These are phyloP conservation scores for Penicillium ucsense DNA, from an alignment of 495 filamentous ascomycete genomes.

Conservation along the genomic window DNA sequence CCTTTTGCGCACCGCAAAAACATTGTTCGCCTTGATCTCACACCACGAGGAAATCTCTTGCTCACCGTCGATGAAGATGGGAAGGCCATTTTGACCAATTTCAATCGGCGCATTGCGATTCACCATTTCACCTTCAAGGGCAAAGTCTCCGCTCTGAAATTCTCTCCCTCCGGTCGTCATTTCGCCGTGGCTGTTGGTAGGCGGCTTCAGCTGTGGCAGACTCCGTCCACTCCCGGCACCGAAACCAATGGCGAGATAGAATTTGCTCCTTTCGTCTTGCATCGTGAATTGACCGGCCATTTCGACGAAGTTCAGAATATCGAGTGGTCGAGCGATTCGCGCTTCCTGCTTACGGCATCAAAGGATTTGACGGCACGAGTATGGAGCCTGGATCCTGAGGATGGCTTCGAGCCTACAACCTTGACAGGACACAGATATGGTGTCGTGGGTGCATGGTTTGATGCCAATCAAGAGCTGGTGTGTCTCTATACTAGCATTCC, in stretches of 20 bases:
- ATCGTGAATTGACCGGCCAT: conserved; percentile 78
- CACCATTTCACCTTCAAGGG: conserved; percentile 91
- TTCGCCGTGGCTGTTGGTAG: conserved; percentile 81
- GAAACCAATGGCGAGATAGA: conserved; percentile 74
- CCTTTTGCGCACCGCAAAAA: conserved; percentile 92
- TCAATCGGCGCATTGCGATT: conserved; percentile 71
- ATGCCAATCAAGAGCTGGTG: conserved; percentile 75
- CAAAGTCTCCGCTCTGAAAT: conserved; percentile 73
- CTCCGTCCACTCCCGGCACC: conserved; percentile 74
- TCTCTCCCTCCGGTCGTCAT: conserved; percentile 82
- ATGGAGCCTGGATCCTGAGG: conserved; percentile 84
- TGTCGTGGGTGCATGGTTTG: conserved; percentile 85
- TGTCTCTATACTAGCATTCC: conserved; percentile 25
- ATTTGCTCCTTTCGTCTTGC: conserved; percentile 86
- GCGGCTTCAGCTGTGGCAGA: conserved; percentile 89
- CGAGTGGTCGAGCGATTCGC: conserved; percentile 89
- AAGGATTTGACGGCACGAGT: conserved; percentile 88
- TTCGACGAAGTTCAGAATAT: conserved; percentile 77
- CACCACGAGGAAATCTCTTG: conserved; percentile 80
- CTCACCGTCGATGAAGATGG: conserved; percentile 93
- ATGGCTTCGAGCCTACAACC: conserved; percentile 80
- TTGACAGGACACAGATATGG: conserved; percentile 82
- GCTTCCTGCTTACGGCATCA: conserved; percentile 84
- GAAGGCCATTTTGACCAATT: conserved; percentile 81
- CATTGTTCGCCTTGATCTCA: conserved; percentile 76